Conservation (phyloP, 2,329 filamentous ascomycete species). For the Monosporascus sp. region DNA sequence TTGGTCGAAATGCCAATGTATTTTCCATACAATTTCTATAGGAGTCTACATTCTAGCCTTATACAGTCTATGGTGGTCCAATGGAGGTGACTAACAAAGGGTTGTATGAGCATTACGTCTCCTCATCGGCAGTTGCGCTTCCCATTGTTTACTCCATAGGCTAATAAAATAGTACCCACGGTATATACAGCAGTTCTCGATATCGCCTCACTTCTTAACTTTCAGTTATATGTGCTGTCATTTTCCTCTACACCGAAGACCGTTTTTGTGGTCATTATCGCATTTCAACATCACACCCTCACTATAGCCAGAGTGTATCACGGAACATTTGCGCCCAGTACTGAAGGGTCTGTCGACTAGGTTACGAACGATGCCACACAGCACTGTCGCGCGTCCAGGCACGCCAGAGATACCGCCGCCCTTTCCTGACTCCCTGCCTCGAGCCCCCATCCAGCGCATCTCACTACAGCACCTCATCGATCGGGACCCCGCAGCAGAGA, state of each 20-base stretch:
- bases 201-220: background rate
- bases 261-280: too few species aligned
- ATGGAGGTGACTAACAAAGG: too few species aligned
- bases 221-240: too few species aligned
- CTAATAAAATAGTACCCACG: background rate
- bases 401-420: constrained; percentile 20
- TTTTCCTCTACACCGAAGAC: too few species aligned
- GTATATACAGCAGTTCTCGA: background rate
- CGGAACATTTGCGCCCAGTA: too few species aligned
- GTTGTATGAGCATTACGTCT: background rate
- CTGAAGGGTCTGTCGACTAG: too few species aligned
- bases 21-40: too few species aligned
- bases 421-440: constrained; percentile 22
- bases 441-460: constrained; percentile 23
- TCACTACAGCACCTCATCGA: constrained; percentile 20
- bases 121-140: background rate
- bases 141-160: background rate
- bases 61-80: too few species aligned
- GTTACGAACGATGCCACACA: background rate
- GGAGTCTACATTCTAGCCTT: too few species aligned
- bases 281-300: too few species aligned
- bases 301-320: too few species aligned
- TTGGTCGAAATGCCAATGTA: too few species aligned
- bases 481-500: constrained; percentile 13
- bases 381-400: background rate